These are phyloP conservation scores for Psilocybe azurescens DNA, from an alignment of 768 basidiomycete genomes.

Conservation along the genomic window DNA sequence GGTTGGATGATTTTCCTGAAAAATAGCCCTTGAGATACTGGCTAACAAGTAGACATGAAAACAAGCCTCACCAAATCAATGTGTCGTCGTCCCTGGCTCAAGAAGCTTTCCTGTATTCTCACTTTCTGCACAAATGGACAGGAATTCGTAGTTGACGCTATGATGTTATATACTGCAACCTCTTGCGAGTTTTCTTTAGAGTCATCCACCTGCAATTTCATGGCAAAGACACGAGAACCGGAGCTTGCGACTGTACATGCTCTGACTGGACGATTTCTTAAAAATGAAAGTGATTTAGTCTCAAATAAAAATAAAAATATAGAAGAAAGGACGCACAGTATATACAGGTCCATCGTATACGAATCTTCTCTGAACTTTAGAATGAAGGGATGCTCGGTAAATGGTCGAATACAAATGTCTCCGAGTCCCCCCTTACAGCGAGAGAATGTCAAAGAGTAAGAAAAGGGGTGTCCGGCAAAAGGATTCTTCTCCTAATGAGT, in stretches of 20 bases:
- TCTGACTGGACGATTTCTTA: too few species aligned
- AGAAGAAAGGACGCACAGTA: background rate
- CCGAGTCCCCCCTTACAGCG: background rate
- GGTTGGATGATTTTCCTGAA: slow-evolving; percentile 36
- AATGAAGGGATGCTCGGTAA: background rate
- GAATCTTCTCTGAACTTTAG: background rate
- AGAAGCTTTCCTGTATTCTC: background rate
- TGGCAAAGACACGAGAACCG: background rate
- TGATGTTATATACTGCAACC: slow-evolving; percentile 3
- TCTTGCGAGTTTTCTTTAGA: background rate
- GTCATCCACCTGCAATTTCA: background rate
- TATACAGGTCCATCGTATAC: background rate
- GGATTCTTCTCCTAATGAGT: background rate
- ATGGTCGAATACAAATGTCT: background rate
- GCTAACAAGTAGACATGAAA: background rate
- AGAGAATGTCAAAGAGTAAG: background rate
- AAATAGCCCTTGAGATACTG: background rate
- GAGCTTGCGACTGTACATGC: background rate
- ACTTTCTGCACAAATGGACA: slow-evolving; percentile 18
- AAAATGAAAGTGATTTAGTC: too few species aligned
- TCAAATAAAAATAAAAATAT: too few species aligned
- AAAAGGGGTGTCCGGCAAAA: background rate
- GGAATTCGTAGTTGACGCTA: slow-evolving; percentile 6
- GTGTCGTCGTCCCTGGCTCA: background rate
- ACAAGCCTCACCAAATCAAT: slow-evolving; percentile 7